Evolutionary conservation across 2,329 filamentous ascomycete species (phyloP).

Genomic region (Aspergillus fructus): DNA sequence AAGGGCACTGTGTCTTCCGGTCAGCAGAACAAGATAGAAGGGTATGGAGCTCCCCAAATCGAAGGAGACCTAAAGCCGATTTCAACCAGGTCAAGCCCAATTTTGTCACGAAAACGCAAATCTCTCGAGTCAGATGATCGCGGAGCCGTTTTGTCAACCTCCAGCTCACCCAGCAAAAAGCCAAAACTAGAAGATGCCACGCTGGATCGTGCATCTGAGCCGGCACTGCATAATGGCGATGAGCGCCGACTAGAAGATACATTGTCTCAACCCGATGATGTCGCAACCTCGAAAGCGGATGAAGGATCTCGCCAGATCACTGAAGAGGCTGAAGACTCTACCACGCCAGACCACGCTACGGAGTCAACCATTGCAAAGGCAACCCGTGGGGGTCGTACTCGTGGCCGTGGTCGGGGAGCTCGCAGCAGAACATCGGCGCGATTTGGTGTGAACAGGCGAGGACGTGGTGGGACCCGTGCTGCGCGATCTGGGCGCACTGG

Average conservation of each 20-base stretch:
- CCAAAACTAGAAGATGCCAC: conserved; percentile 32
- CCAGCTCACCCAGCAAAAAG: conserved; percentile 28
- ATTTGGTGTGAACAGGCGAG: conserved; percentile 20
- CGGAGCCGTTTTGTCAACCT: conserved; percentile 13
- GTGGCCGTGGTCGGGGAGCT: conserved; percentile 35
- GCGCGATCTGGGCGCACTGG: conserved; percentile 24
- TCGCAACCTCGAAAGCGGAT: conserved; percentile 13
- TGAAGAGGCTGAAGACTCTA: conserved; percentile 24
- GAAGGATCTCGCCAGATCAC: conserved; percentile 23
- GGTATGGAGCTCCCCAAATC: not conserved
- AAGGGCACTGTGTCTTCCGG: conserved; percentile 11
- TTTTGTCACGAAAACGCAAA: conserved; percentile 26
- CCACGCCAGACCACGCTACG: conserved; percentile 19
- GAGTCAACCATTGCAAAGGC: conserved; percentile 23
- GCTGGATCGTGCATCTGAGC: conserved; percentile 21
- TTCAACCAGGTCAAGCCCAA: conserved; percentile 17
- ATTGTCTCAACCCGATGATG: conserved; percentile 17
- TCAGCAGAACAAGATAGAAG: conserved; percentile 3
- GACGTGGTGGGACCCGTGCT: conserved; percentile 31
- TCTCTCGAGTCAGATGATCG: conserved; percentile 24
- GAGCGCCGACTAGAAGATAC: conserved; percentile 21
- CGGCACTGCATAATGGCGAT: conserved; percentile 23
- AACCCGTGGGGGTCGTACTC: conserved; percentile 30
- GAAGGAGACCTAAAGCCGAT: conserved; percentile 7
- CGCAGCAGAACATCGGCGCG: conserved; percentile 30